Percentiles rank a stretch among this genome's conserved stretches.
Evolutionary conservation across 768 basidiomycete species (phyloP).

Genomic region (Tylopilus intermedius): DNA sequence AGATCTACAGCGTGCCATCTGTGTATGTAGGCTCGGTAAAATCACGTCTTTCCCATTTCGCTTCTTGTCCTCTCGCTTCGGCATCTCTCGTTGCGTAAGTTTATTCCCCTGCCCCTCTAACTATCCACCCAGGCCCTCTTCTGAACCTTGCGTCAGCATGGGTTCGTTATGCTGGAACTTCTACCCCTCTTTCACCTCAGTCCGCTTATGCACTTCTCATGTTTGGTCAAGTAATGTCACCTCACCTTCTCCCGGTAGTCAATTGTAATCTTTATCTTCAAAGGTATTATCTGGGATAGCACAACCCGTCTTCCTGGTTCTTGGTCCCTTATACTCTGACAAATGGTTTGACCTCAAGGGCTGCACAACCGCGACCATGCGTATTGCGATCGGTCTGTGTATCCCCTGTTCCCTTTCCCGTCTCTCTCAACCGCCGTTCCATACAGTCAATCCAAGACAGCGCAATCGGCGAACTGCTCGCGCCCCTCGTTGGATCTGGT

Average conservation of each 20-base stretch:
- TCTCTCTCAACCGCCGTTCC: not conserved
- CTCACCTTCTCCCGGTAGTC: not conserved
- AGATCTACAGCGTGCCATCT: constrained; percentile 1
- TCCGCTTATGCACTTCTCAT: constrained; percentile 51
- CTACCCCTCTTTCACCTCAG: constrained; percentile 43
- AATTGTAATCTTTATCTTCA: not conserved
- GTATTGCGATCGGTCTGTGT: constrained; percentile 41
- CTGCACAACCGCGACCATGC: constrained; percentile 74
- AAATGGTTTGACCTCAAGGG: constrained; percentile 75
- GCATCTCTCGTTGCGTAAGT: constrained; percentile 60
- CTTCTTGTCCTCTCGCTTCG: constrained; percentile 53
- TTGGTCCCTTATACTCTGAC: constrained; percentile 79
- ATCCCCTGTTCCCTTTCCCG: not conserved
- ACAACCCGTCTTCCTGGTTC: constrained; percentile 70
- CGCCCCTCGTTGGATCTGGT: constrained; percentile 59
- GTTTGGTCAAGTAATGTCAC: constrained; percentile 21
- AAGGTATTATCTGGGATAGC: constrained; percentile 61
- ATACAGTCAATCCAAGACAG: constrained; percentile 66
- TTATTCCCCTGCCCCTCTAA: not conserved
- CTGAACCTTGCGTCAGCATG: constrained; percentile 61
- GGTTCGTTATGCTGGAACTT: constrained; percentile 72
- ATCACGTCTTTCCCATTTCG: constrained; percentile 53
- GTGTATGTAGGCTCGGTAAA: constrained; percentile 56
- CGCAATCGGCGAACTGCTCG: constrained; percentile 68
- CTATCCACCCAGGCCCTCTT: constrained; percentile 43